Conservation (phyloP, 2,329 filamentous ascomycete species). For the Fusarium buharicum region DNA sequence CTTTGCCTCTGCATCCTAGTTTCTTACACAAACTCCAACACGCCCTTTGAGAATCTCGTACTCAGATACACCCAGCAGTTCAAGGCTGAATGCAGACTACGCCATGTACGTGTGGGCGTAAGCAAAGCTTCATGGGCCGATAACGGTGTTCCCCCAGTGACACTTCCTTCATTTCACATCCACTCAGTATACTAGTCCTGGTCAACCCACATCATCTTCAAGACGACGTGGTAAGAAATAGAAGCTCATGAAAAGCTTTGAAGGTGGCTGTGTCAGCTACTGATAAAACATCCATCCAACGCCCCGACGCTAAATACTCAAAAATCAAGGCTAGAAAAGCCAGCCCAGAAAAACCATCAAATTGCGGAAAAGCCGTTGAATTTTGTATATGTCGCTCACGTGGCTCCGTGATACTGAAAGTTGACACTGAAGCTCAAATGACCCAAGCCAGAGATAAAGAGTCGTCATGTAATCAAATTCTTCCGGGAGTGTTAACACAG, state of each 20-base stretch:
- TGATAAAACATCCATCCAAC: constrained; percentile 30
- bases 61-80: constrained; percentile 2
- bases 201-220: not conserved
- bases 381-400: constrained; percentile 26
- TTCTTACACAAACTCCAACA: not conserved
- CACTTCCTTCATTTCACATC: not conserved
- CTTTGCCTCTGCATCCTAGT: not conserved
- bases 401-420: constrained; percentile 10
- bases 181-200: constrained; percentile 4
- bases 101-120: not conserved
- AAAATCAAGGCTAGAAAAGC: not conserved
- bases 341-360: constrained; percentile 13
- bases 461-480: not conserved
- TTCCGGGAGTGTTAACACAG: constrained; percentile 4
- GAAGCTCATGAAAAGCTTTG: not conserved
- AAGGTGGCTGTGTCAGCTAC: constrained; percentile 7
- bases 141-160: not conserved
- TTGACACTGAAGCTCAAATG: not conserved
- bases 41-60: not conserved
- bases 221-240: constrained; percentile 1
- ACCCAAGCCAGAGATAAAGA: constrained; percentile 7
- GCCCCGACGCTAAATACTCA: constrained; percentile 34
- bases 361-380: constrained; percentile 23
- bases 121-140: not conserved
- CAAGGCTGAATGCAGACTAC: constrained; percentile 6